phyloP scores from a whole-genome alignment of 23 red algal genomes.

The Chondrus crispus region DNA sequence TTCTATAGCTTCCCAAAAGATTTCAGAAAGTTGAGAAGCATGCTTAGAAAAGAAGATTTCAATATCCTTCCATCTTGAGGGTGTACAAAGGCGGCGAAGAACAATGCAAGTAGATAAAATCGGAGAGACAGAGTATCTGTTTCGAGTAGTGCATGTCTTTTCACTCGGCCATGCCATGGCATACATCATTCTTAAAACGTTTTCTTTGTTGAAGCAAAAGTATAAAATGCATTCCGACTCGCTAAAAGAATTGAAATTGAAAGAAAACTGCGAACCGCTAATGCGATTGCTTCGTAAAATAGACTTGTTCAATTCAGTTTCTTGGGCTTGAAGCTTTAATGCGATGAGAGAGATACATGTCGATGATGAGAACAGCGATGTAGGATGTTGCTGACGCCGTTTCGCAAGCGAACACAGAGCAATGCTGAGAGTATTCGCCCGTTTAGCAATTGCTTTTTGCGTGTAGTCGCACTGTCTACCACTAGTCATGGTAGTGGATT shows the following conservation, averaged over 20 bases:
- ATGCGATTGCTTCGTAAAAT: not conserved
- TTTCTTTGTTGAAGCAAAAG: not conserved
- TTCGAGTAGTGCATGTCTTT: not conserved
- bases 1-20: slow-evolving; percentile 19
- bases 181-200: not conserved
- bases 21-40: not conserved
- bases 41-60: not conserved
- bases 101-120: not conserved
- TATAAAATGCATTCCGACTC: not conserved
- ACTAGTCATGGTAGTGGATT: too few relatives aligned
- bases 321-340: too few relatives aligned
- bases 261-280: not conserved
- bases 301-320: not conserved
- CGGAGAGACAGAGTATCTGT: not conserved
- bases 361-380: too few relatives aligned
- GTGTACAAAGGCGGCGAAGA: slow-evolving; percentile 5
- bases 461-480: too few relatives aligned
- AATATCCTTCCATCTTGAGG: slow-evolving; percentile 7
- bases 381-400: too few relatives aligned
- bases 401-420: too few relatives aligned
- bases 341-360: too few relatives aligned
- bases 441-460: too few relatives aligned
- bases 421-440: too few relatives aligned
- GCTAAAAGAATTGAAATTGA: slow-evolving; percentile 11
- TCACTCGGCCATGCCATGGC: not conserved